phyloP scores from a whole-genome alignment of 78 protist species.

The Mastigamoeba balamuthi region DNA sequence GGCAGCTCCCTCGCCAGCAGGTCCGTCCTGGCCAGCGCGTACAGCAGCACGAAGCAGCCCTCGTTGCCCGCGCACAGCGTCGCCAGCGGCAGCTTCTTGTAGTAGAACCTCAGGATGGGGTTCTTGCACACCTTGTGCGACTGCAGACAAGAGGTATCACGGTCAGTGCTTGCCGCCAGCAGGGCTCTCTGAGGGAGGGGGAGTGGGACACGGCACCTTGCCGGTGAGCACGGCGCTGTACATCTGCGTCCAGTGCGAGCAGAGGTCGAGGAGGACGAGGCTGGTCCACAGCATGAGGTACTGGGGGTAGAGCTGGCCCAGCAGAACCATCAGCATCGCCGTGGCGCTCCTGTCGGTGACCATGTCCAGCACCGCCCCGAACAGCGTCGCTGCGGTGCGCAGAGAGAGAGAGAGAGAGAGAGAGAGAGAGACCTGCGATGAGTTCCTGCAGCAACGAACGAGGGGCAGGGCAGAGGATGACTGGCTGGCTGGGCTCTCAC shows the following conservation, averaged over 20 bases:
- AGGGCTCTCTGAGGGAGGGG: background rate
- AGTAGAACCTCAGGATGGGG: background rate
- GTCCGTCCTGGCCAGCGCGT: no score
- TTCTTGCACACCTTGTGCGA: background rate
- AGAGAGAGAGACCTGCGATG: background rate
- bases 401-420: background rate
- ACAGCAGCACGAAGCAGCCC: background rate
- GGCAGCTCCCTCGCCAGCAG: no score
- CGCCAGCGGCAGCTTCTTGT: background rate
- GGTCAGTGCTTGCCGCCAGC: background rate
- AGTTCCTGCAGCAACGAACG: background rate
- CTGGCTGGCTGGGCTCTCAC: background rate
- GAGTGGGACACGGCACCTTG: background rate
- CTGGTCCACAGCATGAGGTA: background rate
- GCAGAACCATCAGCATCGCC: background rate
- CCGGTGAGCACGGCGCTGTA: background rate
- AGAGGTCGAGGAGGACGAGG: background rate
- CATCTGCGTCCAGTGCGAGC: background rate
- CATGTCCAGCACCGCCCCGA: conserved; percentile 8
- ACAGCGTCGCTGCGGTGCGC: background rate
- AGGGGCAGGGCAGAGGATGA: background rate
- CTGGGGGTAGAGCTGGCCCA: background rate
- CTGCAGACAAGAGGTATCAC: no score
- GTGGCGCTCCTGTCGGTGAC: background rate
- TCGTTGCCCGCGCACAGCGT: background rate